phyloP scores from a whole-genome alignment of 805 yeast genomes.

The Cyberlindnera bimundalis region DNA sequence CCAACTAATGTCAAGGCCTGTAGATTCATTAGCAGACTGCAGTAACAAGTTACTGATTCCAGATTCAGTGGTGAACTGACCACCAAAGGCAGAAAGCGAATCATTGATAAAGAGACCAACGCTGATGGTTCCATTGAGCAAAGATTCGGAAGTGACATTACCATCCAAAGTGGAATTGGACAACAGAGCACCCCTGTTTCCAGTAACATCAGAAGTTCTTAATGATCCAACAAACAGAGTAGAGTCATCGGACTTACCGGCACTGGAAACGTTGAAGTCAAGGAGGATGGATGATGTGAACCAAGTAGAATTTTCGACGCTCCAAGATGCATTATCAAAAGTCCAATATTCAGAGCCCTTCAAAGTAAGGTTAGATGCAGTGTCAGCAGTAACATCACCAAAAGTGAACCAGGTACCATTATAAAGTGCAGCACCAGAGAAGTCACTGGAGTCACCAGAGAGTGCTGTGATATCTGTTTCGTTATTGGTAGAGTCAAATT shows the following conservation, averaged over 20 bases:
- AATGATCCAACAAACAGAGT: constrained; percentile 28
- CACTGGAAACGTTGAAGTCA: constrained; percentile 32
- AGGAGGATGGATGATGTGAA: constrained; percentile 26
- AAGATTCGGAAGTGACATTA: constrained; percentile 19
- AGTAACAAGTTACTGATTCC: constrained; percentile 24
- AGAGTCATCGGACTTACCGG: constrained; percentile 16
- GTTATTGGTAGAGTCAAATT: constrained; percentile 37
- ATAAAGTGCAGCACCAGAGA: constrained; percentile 36
- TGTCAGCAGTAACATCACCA: constrained; percentile 29
- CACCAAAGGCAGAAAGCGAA: constrained; percentile 55
- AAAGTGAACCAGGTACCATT: constrained; percentile 42
- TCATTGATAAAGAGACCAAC: constrained; percentile 44
- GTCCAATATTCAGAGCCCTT: constrained; percentile 40
- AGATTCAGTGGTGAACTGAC: constrained; percentile 40
- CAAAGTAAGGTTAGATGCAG: constrained; percentile 28
- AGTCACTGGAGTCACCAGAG: constrained; percentile 28
- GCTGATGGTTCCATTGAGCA: constrained; percentile 25
- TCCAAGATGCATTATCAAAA: constrained; percentile 42
- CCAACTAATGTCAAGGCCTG: constrained; percentile 30
- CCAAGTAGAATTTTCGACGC: constrained; percentile 36
- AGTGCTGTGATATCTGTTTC: constrained; percentile 30
- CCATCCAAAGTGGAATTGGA: constrained; percentile 14
- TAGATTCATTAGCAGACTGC: constrained; percentile 25
- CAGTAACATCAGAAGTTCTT: constrained; percentile 17
- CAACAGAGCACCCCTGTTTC: constrained; percentile 19